Evolutionary conservation across 257 asterid genomes (phyloP).

Genomic region (Petunia axillaris): DNA sequence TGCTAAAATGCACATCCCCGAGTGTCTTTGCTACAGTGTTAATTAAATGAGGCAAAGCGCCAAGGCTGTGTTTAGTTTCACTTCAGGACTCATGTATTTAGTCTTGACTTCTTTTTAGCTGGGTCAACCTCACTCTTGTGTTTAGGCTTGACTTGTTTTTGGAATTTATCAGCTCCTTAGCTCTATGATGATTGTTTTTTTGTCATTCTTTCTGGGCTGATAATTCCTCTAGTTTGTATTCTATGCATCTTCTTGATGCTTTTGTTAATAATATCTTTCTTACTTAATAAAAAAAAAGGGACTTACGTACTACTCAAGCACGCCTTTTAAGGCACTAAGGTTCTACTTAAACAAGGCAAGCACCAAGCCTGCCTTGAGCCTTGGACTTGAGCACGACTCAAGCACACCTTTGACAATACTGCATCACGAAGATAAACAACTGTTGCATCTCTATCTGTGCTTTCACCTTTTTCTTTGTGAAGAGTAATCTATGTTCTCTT

Average conservation of each 20-base stretch:
- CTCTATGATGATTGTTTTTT: no score
- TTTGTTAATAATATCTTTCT: no score
- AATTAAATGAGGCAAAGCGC: not conserved
- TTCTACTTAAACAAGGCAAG: not conserved
- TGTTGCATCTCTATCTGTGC: slow-evolving; percentile 18
- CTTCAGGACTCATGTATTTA: not conserved
- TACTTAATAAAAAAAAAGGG: no score
- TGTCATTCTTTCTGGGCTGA: no score
- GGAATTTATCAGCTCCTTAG: no score
- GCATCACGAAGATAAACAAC: not conserved
- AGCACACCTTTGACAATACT: not conserved
- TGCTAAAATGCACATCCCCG: not conserved
- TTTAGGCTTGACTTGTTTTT: no score
- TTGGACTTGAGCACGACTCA: not conserved
- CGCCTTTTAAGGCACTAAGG: not conserved
- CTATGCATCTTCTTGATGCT: no score
- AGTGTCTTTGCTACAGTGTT: not conserved
- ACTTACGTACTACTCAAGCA: not conserved
- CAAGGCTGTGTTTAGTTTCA: not conserved
- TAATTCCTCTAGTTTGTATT: no score
- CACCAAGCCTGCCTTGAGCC: not conserved
- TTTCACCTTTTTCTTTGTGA: slow-evolving; percentile 25
- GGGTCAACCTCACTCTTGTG: no score
- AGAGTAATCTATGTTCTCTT: slow-evolving; percentile 16
- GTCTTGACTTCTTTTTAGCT: no score